These are phyloP conservation scores for Furcasterigmium furcatum DNA, from an alignment of 2,329 filamentous ascomycete species.

Conservation along the genomic window DNA sequence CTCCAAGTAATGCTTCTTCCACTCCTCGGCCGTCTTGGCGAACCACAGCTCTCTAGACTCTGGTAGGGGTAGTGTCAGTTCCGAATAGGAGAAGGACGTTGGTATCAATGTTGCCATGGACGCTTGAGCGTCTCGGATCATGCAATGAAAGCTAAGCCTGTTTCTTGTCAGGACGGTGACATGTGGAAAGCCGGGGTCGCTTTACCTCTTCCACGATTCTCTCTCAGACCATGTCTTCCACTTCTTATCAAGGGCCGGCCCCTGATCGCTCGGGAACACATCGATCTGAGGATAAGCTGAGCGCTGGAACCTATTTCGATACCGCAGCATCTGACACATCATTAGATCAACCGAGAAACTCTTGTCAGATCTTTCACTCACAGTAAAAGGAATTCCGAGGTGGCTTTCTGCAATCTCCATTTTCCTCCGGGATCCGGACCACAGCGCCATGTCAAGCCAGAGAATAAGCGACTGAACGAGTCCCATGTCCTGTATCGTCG, in stretches of 20 bases:
- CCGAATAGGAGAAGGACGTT: constrained; percentile 65
- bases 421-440: constrained; percentile 52
- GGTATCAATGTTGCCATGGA: constrained; percentile 65
- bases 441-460: constrained; percentile 46
- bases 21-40: constrained; percentile 58
- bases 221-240: constrained; percentile 63
- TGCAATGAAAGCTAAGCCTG: constrained; percentile 61
- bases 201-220: constrained; percentile 63
- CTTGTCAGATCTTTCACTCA: constrained; percentile 17
- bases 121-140: constrained; percentile 62
- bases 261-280: constrained; percentile 51
- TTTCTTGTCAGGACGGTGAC: constrained; percentile 9
- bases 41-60: constrained; percentile 62
- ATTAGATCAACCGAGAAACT: too few relatives aligned
- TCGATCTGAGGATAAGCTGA: constrained; percentile 49
- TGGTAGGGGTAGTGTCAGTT: constrained; percentile 64
- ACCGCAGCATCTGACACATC: constrained; percentile 44
- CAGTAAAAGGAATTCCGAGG: constrained; percentile 39
- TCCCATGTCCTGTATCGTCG: constrained; percentile 40
- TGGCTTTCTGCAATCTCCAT: constrained; percentile 56
- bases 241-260: constrained; percentile 55
- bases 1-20: constrained; percentile 59
- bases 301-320: constrained; percentile 55
- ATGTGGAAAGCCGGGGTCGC: not conserved
- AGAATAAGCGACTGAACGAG: constrained; percentile 47